These are phyloP conservation scores for Globisporangium polare DNA, from an alignment of 352 stramenopile species.

Conservation along the genomic window DNA sequence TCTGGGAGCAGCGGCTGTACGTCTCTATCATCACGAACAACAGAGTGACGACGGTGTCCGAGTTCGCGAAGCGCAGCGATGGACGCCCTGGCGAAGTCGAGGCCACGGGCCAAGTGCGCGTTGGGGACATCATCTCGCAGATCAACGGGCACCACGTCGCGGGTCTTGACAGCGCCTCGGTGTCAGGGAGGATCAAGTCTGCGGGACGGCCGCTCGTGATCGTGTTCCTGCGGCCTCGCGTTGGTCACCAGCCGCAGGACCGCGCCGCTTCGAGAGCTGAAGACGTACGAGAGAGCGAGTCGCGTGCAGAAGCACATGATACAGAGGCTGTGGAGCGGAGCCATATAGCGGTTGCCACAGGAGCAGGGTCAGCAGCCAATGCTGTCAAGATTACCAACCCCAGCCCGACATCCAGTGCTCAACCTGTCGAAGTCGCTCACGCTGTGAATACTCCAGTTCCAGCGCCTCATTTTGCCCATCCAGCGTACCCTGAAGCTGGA, in stretches of 20 bases:
- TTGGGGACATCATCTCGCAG: constrained; percentile 53
- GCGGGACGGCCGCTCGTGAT: constrained; percentile 40
- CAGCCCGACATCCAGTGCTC: background rate
- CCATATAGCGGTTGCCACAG: background rate
- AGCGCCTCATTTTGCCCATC: background rate
- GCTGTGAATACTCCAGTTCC: background rate
- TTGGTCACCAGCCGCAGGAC: background rate
- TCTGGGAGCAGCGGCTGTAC: constrained; percentile 66
- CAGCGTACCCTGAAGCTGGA: background rate
- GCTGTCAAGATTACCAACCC: background rate
- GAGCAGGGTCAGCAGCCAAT: background rate
- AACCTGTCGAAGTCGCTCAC: background rate
- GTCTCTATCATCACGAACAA: constrained; percentile 56
- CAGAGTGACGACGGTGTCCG: constrained; percentile 45
- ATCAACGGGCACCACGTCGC: constrained; percentile 31
- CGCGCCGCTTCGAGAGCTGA: background rate
- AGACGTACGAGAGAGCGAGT: background rate
- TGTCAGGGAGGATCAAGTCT: constrained; percentile 51
- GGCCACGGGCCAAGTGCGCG: constrained; percentile 37
- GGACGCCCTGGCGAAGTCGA: constrained; percentile 55
- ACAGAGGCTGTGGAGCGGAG: background rate
- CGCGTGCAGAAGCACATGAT: background rate
- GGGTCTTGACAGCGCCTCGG: constrained; percentile 32
- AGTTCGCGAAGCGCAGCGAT: constrained; percentile 46
- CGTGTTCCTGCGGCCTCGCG: constrained; percentile 21